Evolutionary conservation across 257 asterid genomes (phyloP).

Genomic region (Avicennia marina): DNA sequence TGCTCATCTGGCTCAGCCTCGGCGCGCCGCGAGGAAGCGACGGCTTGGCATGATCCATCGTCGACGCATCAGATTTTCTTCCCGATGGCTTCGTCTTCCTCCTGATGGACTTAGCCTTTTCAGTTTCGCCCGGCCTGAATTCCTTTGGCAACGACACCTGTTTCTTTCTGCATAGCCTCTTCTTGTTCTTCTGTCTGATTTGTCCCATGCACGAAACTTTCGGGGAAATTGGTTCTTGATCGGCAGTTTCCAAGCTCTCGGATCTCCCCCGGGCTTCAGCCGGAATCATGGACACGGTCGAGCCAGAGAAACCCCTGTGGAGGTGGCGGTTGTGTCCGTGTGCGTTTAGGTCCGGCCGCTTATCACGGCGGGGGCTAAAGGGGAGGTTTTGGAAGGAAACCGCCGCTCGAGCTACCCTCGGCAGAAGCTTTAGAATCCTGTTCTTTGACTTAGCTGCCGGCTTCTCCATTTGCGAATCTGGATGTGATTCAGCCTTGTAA

Average conservation of each 20-base stretch:
- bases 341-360: slow-evolving; percentile 17
- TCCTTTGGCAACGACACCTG: slow-evolving; percentile 14
- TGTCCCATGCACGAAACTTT: slow-evolving; percentile 63
- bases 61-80: slow-evolving; percentile 13
- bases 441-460: slow-evolving; percentile 25
- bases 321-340: slow-evolving; percentile 16
- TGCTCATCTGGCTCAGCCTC: slow-evolving; percentile 49
- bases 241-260: slow-evolving; percentile 25
- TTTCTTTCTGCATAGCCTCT: slow-evolving; percentile 15
- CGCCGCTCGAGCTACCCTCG: slow-evolving; percentile 28
- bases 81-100: slow-evolving; percentile 23
- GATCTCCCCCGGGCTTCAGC: slow-evolving; percentile 33
- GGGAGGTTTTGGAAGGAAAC: slow-evolving; percentile 37
- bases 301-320: slow-evolving; percentile 33
- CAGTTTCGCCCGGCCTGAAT: too few species aligned
- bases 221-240: slow-evolving; percentile 50
- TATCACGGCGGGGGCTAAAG: slow-evolving; percentile 37
- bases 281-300: slow-evolving; percentile 37
- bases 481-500: too few species aligned
- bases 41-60: slow-evolving; percentile 12
- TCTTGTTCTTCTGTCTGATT: slow-evolving; percentile 29
- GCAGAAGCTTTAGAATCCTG: slow-evolving; percentile 34
- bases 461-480: slow-evolving; percentile 59
- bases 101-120: neutral
- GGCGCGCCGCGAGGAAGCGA: slow-evolving; percentile 19